Base-by-base conservation (phyloP, 192 early-diverging fungal species). In the Martensiomyces pterosporus region DNA sequence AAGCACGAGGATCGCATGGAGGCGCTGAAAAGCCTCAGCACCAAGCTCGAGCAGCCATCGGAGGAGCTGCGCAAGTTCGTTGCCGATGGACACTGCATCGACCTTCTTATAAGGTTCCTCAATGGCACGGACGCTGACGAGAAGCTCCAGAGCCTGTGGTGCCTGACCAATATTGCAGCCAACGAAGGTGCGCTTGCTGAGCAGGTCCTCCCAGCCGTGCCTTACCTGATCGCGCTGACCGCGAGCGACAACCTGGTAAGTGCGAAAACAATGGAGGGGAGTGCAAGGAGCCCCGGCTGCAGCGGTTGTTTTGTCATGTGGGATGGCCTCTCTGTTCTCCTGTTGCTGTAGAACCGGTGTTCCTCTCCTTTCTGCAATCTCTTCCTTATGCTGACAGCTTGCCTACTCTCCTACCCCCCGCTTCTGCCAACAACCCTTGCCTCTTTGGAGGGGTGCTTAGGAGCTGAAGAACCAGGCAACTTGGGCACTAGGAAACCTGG, bases 401-500 rank as follows among this genome's bases (percentile, higher is more conserved):
- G n/a, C n/a, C n/a, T n/a, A n/a, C n/a, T 14, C 15, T 24, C 25
- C 25, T 43, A 26, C 4, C 10, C 17, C 15, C 19, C 25, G 10
- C 24, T 26, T 3, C 35, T 54, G 24, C 39, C 51, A 50, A 46
- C 13, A 16, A 24, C 2, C 22, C 27, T 13, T 55, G 38, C 9
- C 39, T 36, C 5, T 32, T 26, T 26, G n/a, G n/a, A n/a, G n/a
- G n/a, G n/a, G n/a, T 34, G n/a, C 17, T 18, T 55, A 75, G 52
- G 82, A 88, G 52, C 79, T 97, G 22, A 75, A 79, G 19, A 91
- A 97, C 52, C 88, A 93, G 57, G 87, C 90, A 19, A 89, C 87
- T 4, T 94, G 92, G 87, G 90, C 93, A 3, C 61, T 97, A 3
- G 94, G 94, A 5, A 96, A 97, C 57, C 85, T 97, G 79, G 94